These are phyloP conservation scores for Entrophospora sp. DNA, from an alignment of 192 early-diverging fungal species.

Conservation along the genomic window DNA sequence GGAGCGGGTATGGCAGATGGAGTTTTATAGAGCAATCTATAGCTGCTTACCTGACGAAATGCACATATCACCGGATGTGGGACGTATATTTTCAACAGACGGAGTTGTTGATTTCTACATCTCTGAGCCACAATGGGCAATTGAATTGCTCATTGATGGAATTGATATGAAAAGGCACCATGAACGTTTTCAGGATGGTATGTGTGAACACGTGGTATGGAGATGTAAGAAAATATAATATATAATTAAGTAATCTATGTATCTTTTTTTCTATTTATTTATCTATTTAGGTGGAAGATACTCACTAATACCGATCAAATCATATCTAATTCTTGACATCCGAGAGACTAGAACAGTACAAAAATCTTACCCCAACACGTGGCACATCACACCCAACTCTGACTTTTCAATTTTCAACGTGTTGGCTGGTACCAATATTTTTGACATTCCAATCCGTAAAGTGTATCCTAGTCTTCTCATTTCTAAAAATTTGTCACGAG, in stretches of 20 bases:
- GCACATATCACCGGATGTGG: conserved; percentile 21
- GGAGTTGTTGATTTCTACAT: conserved; percentile 18
- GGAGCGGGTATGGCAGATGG: conserved; percentile 21
- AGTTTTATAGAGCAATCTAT: conserved; percentile 16
- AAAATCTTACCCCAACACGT: conserved; percentile 13
- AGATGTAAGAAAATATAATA: too few species aligned
- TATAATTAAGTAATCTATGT: too few species aligned
- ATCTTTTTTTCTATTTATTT: not conserved
- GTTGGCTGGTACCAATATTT: not conserved
- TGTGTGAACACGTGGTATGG: too few species aligned
- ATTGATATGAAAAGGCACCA: conserved; percentile 19
- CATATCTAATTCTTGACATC: conserved; percentile 11
- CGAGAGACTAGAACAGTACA: conserved; percentile 11
- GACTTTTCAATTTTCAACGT: conserved; percentile 10
- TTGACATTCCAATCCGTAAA: not conserved
- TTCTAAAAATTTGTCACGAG: not conserved
- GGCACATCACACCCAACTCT: conserved; percentile 9
- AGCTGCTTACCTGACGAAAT: conserved; percentile 15
- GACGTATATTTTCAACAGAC: conserved; percentile 12
- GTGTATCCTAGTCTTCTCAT: not conserved
- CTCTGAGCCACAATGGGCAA: conserved; percentile 16
- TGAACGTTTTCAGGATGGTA: conserved; percentile 17
- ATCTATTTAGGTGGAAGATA: conserved; percentile 5
- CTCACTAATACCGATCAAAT: conserved; percentile 14
- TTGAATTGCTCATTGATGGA: conserved; percentile 19